Conservation (phyloP, 176 grass and related monocot genomes). For the Ensete ventricosum region DNA sequence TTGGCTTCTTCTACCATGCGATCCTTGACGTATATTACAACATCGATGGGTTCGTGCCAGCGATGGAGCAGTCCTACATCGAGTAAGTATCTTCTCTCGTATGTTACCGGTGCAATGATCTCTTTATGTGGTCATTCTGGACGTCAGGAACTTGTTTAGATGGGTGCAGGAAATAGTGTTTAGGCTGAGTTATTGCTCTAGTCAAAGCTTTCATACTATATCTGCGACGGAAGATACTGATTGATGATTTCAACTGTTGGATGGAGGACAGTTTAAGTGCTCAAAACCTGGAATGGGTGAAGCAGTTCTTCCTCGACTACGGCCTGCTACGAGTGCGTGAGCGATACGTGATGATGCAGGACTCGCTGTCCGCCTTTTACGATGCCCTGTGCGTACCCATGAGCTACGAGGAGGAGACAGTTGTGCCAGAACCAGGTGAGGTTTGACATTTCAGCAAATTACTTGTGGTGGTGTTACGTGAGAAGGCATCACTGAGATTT, state of each 20-base stretch:
- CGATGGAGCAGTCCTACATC: constrained; percentile 17
- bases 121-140: neutral
- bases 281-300: constrained; percentile 30
- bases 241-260: neutral
- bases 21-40: constrained; percentile 23
- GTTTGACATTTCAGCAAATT: neutral
- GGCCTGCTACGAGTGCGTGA: constrained; percentile 1
- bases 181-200: too few species aligned
- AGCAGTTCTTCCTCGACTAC: constrained; percentile 32
- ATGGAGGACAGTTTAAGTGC: constrained; percentile 25
- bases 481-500: too few species aligned
- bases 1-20: constrained; percentile 43
- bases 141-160: too few species aligned
- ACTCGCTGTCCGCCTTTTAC: constrained; percentile 29
- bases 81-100: constrained; percentile 23
- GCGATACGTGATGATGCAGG: constrained; percentile 21
- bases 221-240: neutral
- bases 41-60: neutral
- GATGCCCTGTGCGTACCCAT: constrained; percentile 33
- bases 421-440: neutral
- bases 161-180: too few species aligned
- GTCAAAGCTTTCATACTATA: too few species aligned
- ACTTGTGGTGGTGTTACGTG: too few species aligned
- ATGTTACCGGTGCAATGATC: neutral
- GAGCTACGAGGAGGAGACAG: neutral